A percentile compares a stretch with the other conserved stretches of the same genome.
These are phyloP conservation scores for Elsinoe necatrix DNA, from an alignment of 2,329 filamentous ascomycete species.

Conservation along the genomic window DNA sequence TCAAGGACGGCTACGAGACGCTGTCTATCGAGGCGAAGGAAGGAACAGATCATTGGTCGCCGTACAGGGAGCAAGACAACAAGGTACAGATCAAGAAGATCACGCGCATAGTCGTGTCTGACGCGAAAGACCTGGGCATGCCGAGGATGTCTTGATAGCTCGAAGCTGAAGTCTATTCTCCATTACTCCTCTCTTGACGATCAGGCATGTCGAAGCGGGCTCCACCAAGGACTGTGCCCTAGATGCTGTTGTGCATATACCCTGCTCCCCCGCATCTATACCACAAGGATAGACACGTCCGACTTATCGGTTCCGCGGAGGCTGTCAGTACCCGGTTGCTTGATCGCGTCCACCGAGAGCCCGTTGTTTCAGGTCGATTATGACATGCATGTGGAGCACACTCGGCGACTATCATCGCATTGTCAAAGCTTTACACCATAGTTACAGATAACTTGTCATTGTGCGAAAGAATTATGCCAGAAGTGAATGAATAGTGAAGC, in stretches of 20 bases:
- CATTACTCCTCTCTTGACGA: too few relatives aligned
- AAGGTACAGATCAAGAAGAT: conserved; percentile 79
- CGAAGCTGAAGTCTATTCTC: background rate
- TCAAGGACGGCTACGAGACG: conserved; percentile 94
- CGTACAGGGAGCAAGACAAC: conserved; percentile 79
- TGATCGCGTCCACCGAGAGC: background rate
- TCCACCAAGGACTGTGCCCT: background rate
- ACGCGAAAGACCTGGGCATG: conserved; percentile 42
- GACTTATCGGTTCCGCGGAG: background rate
- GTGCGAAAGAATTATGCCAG: background rate
- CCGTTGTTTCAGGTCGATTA: background rate
- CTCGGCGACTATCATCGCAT: background rate
- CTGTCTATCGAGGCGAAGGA: conserved; percentile 84
- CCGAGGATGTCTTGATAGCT: background rate
- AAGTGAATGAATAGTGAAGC: background rate
- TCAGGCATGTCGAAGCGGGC: too few relatives aligned
- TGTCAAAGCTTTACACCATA: background rate
- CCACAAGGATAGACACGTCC: background rate
- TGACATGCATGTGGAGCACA: background rate
- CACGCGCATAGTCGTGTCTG: conserved; percentile 67
- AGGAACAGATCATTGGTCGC: conserved; percentile 76
- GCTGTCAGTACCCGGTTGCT: background rate
- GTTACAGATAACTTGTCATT: too few relatives aligned
- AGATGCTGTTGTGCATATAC: background rate
- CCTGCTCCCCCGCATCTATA: background rate